Evolutionary conservation across 768 basidiomycete species (phyloP), one percentile per base, ranked within the genome.

Genomic region (Peribolospora baueri): DNA sequence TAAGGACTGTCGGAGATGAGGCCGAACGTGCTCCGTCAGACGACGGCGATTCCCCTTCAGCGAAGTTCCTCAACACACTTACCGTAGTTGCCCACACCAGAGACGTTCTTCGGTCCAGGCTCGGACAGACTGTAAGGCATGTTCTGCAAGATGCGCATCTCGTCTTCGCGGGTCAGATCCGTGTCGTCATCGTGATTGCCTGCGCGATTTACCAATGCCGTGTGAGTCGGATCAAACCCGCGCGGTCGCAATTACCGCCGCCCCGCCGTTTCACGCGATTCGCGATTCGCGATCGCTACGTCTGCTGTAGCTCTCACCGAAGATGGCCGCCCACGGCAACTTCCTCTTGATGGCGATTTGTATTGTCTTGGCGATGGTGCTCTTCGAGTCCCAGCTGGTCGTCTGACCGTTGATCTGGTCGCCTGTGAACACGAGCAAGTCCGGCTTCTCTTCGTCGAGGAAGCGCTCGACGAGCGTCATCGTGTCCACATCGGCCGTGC

Each of bases 371-470:
- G 88, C 81, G 5, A 95, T 69, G 3, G 91, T 81, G 3, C 81
- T 82, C 62, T 79, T 78, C 1, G 84, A 73, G 58, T 93, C 87
- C 83, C 88, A 97, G 0, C 81, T 77, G 0, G 84, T 82, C 9
- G 76, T 75, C 66, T 95, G 88, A 0, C 88, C 90, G 60, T 91
- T 93, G 37, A 93, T 68, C 66, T 90, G 86, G 67, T 97, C 91
- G 0, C 91, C 91, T 0, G 76, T 79, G 62, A 97, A 88, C 6
- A 98, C 80, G 50, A 95, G 81, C 8, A 98, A 66, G 64, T 90
- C 85, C 0, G 91, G 91, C 62, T 82, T 79, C 68, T 91, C 86
- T 10, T 70, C 66, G 52, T 84, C 82, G 36, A 98, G 74, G 25
- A 78, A 73, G 45, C 68, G 74, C 5, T 72, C 75, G 46, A 98